phyloP scores from a whole-genome alignment of 164 flowering plant genomes.

The Tinospora cordifolia region DNA sequence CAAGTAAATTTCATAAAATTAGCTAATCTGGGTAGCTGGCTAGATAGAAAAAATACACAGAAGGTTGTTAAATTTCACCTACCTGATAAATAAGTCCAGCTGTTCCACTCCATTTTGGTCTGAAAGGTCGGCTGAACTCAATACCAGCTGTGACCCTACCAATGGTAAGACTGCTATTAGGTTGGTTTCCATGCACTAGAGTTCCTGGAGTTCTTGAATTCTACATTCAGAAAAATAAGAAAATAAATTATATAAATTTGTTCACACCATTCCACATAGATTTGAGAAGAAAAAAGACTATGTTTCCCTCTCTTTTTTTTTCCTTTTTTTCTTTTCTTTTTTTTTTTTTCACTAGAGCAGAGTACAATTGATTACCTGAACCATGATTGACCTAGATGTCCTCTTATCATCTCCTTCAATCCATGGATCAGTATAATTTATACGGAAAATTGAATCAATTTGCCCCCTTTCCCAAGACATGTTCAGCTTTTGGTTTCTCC shows the following conservation, averaged over 20 bases:
- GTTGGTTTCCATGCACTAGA: slow-evolving; percentile 79
- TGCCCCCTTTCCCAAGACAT: slow-evolving; percentile 93
- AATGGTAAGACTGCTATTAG: slow-evolving; percentile 55
- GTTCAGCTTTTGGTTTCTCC: slow-evolving; percentile 89
- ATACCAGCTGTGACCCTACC: slow-evolving; percentile 84
- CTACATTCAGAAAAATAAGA: slow-evolving; percentile 25
- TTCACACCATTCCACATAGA: background rate
- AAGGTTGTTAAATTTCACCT: slow-evolving; percentile 5
- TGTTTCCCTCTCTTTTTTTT: no score
- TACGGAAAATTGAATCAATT: slow-evolving; percentile 79
- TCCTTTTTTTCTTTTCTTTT: no score
- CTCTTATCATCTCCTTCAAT: slow-evolving; percentile 98
- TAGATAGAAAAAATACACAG: background rate
- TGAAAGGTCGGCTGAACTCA: slow-evolving; percentile 80
- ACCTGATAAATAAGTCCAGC: slow-evolving; percentile 92
- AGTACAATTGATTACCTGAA: slow-evolving; percentile 50
- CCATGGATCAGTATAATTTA: slow-evolving; percentile 96
- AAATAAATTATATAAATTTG: background rate
- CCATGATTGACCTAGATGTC: slow-evolving; percentile 81
- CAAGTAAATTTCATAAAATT: no score
- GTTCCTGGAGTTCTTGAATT: slow-evolving; percentile 94
- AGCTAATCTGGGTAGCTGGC: no score
- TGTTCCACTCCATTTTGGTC: slow-evolving; percentile 97
- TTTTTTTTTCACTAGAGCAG: background rate
- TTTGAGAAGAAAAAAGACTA: background rate